Evolutionary conservation across 805 yeast species (phyloP), one percentile per base, ranked within the genome.

Genomic region (Nakazawaea wickerhamii): DNA sequence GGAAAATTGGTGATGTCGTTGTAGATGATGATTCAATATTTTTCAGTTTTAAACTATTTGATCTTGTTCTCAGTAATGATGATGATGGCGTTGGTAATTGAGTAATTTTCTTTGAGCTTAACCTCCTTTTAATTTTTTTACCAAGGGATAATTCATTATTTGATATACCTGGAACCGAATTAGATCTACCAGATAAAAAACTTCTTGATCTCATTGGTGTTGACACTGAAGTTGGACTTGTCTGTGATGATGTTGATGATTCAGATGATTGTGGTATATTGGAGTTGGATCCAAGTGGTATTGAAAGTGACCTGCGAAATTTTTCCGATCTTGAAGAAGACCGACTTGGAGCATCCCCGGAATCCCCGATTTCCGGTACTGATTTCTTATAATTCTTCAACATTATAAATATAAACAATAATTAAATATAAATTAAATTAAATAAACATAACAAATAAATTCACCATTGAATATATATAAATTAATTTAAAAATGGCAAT

Each of bases 1-100:
- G 37, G 27, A 42, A 42, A 20, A 37, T 33, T 5, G 44, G 44
- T 7, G 44, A 41, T 7, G 11, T 34, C 17, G 10, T 21, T 28
- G 39, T n/a, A n/a, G n/a, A 19, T 4, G 34, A 5, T 4, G 30
- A 18, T 4, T 38, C 41, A 15, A 15, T 4, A 5, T 30, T 13
- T 23, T 30, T 30, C 14, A 19, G 31, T 28, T 28, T 38, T 4
- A 31, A 19, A 23, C 36, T 38, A 23, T 38, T 38, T 4, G 41
- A 38, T 15, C 36, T 30, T 13, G 32, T 19, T n/a, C 39, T 36
- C 11, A 23, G 25, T 15, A 22, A 6, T 15, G 25, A 6, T n/a
- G 38, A 35, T 6, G 8, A 13, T 15, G 30, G 28, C n/a, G 19
- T 9, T 21, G 5, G 35, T 31, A 15, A 21, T 15, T 35, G 38